Percentiles rank a stretch among this genome's conserved stretches.
phyloP scores from a whole-genome alignment of 345 rosid species.

The sweet orange (Citrus sinensis) region DNA sequence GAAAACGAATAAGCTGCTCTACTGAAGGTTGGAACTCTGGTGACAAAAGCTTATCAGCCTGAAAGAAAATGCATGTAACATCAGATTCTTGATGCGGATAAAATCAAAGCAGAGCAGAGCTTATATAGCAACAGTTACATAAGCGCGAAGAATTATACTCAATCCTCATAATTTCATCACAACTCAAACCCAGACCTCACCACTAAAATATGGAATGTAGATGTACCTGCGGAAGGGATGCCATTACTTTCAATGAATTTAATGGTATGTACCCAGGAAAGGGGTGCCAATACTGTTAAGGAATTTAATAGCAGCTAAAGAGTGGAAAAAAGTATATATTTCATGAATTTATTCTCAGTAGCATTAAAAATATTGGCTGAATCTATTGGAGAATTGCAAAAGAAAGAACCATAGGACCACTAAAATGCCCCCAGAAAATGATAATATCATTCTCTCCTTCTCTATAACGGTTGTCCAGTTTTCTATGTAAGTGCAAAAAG shows the following conservation, averaged over 20 bases:
- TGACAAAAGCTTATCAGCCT: conserved; percentile 99
- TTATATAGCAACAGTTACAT: background rate
- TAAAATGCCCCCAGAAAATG: background rate
- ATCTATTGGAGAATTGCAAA: background rate
- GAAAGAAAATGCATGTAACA: conserved; percentile 24
- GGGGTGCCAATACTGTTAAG: background rate
- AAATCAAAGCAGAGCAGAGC: background rate
- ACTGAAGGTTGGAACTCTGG: conserved; percentile 97
- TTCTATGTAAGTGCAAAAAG: background rate
- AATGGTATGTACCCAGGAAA: background rate
- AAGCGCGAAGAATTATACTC: background rate
- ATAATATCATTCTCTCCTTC: background rate
- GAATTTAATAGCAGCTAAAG: background rate
- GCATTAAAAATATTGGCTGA: background rate
- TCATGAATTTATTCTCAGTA: background rate
- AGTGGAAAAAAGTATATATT: background rate
- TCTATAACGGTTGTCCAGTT: background rate
- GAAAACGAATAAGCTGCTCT: conserved; percentile 87
- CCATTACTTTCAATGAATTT: background rate
- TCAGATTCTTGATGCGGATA: conserved; percentile 32
- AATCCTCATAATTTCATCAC: background rate
- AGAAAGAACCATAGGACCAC: background rate
- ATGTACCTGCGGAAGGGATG: background rate
- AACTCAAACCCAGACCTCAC: background rate
- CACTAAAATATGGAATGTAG: background rate